Evolutionary conservation across 2,329 filamentous ascomycete genomes (phyloP), one percentile per base, ranked within the genome.

Genomic region (Hymenoscyphus infarciens): DNA sequence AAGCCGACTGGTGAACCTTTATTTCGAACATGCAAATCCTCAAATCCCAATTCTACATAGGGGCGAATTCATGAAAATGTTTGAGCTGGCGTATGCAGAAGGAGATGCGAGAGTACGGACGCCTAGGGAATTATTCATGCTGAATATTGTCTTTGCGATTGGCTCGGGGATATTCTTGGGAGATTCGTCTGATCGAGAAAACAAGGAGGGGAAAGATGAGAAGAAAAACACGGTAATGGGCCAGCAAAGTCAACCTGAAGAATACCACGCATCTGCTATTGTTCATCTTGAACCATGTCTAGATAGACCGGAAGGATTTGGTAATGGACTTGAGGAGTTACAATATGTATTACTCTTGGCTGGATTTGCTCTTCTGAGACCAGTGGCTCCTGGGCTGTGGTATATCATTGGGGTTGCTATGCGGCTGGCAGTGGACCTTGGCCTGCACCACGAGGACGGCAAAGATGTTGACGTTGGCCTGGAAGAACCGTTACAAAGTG

Each of bases 101-200:
- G 85, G 68, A 15, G 71, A 89, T 22, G 82, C 85, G 56, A 84
- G 85, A 63, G 82, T 84, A 60, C 83, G 89, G 29, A 90, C 89
- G 1, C 85, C 92, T 4, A 83, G 89, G 60, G 92, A 97, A 75
- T 82, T 95, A n/a, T 98, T 97, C 77, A 86, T 96, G 78, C 81
- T 98, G 66, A 97, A 97, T 76, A 97, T 98, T 77, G 93, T 98
- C 27, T 98, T 96, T 77, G 94, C 94, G 15, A 97, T 98, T 70
- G 95, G 95, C 6, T 90, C 91, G 19, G 94, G 92, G 19, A 96
- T 97, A 70, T 96, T 97, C 67, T 87, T 97, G 69, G 90, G 83
- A 66, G 79, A 89, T 75, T 78, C 79, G 71, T 75, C 84, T 73
- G 31, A 38, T 53, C 35, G 45, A 22, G 58, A 66, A 49, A 65